These are phyloP conservation scores for Serendipita sp. DNA, from an alignment of 768 basidiomycete genomes.

Conservation along the genomic window DNA sequence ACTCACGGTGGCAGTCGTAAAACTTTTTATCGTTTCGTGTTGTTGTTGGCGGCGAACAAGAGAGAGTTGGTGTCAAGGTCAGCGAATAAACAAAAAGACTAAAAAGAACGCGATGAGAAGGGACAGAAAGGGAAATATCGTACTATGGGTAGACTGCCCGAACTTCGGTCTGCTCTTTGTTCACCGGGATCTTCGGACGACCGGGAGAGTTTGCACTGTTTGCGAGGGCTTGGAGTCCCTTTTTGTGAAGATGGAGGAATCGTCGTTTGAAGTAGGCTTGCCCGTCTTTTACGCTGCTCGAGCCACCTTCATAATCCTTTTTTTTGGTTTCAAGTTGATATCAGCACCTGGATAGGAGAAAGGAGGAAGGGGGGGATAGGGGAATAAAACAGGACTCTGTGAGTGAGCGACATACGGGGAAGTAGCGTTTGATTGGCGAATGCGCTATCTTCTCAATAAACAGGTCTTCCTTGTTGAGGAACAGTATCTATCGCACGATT, in stretches of 20 bases:
- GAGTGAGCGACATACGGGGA: slow-evolving; percentile 42
- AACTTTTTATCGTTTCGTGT: too few species aligned
- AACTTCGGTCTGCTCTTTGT: not conserved
- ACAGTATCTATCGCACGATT: slow-evolving; percentile 49
- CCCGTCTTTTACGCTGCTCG: slow-evolving; percentile 52
- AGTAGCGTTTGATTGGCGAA: slow-evolving; percentile 78
- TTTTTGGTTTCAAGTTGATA: too few species aligned
- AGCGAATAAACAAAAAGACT: not conserved
- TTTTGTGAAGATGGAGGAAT: slow-evolving; percentile 68
- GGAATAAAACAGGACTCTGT: too few species aligned
- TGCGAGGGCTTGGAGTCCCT: slow-evolving; percentile 22
- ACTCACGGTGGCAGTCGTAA: slow-evolving; percentile 2
- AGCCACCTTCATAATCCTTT: slow-evolving; percentile 37
- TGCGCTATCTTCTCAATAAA: slow-evolving; percentile 67
- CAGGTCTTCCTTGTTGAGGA: slow-evolving; percentile 93
- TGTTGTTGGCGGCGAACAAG: not conserved
- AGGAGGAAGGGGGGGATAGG: too few species aligned
- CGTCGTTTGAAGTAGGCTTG: slow-evolving; percentile 83
- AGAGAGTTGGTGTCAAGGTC: not conserved
- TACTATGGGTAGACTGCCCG: not conserved
- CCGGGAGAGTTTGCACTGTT: not conserved
- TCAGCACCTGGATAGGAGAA: too few species aligned
- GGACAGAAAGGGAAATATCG: not conserved
- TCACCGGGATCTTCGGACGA: not conserved
- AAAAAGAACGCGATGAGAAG: not conserved